Evolutionary conservation across 495 filamentous ascomycete genomes (phyloP).

Genomic region (Neurospora sp.): DNA sequence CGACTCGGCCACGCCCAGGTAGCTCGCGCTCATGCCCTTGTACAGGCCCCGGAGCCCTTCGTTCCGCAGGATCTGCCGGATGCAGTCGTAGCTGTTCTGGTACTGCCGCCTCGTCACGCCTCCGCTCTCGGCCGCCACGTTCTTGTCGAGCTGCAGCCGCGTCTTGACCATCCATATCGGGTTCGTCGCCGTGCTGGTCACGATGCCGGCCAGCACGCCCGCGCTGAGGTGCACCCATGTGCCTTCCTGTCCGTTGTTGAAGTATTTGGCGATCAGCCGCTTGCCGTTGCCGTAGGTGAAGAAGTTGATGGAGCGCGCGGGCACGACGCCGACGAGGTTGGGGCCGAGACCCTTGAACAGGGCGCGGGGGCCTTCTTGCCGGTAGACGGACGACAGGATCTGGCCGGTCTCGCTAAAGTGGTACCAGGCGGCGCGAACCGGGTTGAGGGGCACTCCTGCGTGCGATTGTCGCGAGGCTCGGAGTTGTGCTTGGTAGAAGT

Average conservation of each 20-base stretch:
- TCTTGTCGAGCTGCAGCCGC: conserved; percentile 75
- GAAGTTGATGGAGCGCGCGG: conserved; percentile 79
- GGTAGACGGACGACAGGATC: conserved; percentile 68
- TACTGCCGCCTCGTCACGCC: conserved; percentile 49
- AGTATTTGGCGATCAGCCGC: conserved; percentile 53
- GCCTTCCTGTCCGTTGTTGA: conserved; percentile 55
- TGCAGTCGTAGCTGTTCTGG: conserved; percentile 73
- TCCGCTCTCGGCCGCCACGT: conserved; percentile 40
- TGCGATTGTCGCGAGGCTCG: conserved; percentile 33
- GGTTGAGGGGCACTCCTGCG: conserved; percentile 28
- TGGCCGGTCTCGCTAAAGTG: conserved; percentile 71
- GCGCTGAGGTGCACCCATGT: conserved; percentile 64
- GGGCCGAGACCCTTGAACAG: conserved; percentile 85
- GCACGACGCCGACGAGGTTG: conserved; percentile 78
- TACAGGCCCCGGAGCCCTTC: conserved; percentile 75
- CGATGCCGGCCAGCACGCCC: conserved; percentile 63
- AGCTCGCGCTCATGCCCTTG: conserved; percentile 77
- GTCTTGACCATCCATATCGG: conserved; percentile 93
- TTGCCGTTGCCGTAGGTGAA: conserved; percentile 86
- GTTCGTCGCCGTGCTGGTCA: conserved; percentile 78
- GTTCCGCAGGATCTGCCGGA: conserved; percentile 60
- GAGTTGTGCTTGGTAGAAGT: conserved; percentile 73
- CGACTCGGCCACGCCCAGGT: conserved; percentile 75
- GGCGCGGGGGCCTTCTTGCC: conserved; percentile 67
- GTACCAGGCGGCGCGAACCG: conserved; percentile 39